Percentiles rank a stretch among this genome's conserved stretches.
These are phyloP conservation scores for Beta macrorhiza DNA, from an alignment of 179 eudicot species.

Conservation along the genomic window DNA sequence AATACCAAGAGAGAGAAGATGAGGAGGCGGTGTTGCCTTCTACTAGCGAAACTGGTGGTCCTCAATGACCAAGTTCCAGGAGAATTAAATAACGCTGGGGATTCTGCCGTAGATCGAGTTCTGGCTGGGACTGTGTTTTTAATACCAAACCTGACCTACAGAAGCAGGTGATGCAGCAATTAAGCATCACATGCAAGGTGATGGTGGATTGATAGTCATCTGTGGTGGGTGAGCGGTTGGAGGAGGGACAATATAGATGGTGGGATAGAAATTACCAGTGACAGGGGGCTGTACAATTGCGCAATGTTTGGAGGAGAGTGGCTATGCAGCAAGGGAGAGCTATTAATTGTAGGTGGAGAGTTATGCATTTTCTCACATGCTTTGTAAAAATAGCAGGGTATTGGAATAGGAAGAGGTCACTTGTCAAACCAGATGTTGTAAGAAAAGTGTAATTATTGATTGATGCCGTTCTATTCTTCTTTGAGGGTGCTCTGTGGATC, in stretches of 20 bases:
- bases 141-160: background rate
- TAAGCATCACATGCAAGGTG: background rate
- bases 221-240: background rate
- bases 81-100: background rate
- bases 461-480: background rate
- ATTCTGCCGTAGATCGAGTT: no score
- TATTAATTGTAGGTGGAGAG: background rate
- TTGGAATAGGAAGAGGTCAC: background rate
- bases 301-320: background rate
- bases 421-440: background rate
- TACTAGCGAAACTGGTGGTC: background rate
- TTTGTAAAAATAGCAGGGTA: background rate
- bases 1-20: no score
- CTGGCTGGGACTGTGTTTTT: no score
- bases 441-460: background rate
- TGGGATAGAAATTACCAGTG: background rate
- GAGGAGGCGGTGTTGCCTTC: background rate
- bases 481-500: background rate
- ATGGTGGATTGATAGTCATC: background rate
- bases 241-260: background rate
- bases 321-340: background rate
- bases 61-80: background rate
- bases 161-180: background rate
- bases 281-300: background rate
- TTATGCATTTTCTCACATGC: background rate